phyloP scores from a whole-genome alignment of 164 flowering plant species.

The Aristolochia contorta region DNA sequence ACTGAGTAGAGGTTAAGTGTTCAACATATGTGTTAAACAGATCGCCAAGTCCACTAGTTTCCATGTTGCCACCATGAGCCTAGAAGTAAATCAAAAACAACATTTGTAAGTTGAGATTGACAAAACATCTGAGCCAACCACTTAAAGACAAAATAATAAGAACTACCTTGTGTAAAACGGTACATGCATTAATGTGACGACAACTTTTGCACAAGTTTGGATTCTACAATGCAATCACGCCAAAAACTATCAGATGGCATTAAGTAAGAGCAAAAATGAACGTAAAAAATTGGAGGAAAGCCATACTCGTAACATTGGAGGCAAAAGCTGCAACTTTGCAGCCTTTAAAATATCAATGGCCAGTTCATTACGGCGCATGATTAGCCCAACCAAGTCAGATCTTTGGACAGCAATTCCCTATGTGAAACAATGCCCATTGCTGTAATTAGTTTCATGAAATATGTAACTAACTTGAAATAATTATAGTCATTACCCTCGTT shows the following conservation, averaged over 20 bases:
- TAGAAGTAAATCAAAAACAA: conserved; percentile 18
- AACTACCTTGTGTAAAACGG: conserved; percentile 83
- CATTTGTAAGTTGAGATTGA: background rate
- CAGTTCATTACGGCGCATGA: conserved; percentile 97
- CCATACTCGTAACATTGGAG: conserved; percentile 72
- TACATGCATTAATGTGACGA: conserved; percentile 79
- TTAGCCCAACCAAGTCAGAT: conserved; percentile 81
- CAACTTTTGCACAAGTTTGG: conserved; percentile 65
- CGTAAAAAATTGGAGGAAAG: background rate
- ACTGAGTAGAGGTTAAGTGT: conserved; percentile 59
- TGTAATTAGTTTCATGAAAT: too few relatives aligned
- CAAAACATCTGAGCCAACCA: too few relatives aligned
- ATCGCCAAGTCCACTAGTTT: conserved; percentile 79
- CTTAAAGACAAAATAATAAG: too few relatives aligned
- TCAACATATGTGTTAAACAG: conserved; percentile 47
- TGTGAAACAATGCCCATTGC: conserved; percentile 1
- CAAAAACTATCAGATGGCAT: conserved; percentile 7
- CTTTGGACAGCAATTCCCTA: conserved; percentile 72
- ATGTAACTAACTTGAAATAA: background rate
- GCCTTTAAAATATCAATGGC: conserved; percentile 81
- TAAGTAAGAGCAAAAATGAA: conserved; percentile 5
- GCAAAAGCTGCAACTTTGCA: conserved; percentile 56
- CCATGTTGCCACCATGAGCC: conserved; percentile 73
- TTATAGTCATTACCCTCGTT: conserved; percentile 49
- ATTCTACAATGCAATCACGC: conserved; percentile 34